phyloP scores from a whole-genome alignment of 164 flowering plant species.

The Kingdonia uniflora region DNA sequence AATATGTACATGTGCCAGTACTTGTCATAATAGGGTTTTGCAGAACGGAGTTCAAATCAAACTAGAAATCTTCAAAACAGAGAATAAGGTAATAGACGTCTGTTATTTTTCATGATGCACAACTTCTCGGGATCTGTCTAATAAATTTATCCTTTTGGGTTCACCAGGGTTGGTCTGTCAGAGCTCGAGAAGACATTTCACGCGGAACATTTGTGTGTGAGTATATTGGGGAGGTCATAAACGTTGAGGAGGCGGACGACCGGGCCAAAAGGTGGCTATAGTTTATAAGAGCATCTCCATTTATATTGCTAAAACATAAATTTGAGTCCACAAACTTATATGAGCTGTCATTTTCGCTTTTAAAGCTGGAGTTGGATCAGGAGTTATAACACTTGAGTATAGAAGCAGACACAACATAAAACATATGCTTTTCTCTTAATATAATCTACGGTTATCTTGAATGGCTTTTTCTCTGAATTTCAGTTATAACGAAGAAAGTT shows the following conservation, averaged over 20 bases:
- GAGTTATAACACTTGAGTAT: no score
- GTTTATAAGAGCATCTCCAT: background rate
- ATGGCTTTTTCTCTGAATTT: slow-evolving; percentile 4
- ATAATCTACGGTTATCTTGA: background rate
- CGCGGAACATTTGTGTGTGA: slow-evolving; percentile 90
- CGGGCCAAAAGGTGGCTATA: slow-evolving; percentile 45
- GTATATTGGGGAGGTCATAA: slow-evolving; percentile 70
- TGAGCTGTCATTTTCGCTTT: no score
- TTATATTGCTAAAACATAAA: no score
- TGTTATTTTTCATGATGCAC: background rate
- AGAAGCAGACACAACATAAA: no score
- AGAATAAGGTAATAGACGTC: slow-evolving; percentile 48
- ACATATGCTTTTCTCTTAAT: no score
- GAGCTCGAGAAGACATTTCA: slow-evolving; percentile 66
- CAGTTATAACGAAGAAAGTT: slow-evolving; percentile 56
- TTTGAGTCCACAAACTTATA: no score
- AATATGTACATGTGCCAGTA: slow-evolving; percentile 56
- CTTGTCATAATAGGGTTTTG: slow-evolving; percentile 83
- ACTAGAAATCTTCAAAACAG: slow-evolving; percentile 79
- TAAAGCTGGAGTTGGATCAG: no score
- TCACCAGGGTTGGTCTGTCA: slow-evolving; percentile 91
- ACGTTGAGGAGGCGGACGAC: slow-evolving; percentile 45
- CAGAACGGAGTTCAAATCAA: slow-evolving; percentile 79
- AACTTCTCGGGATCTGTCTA: no score
- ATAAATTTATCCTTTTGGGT: background rate